A percentile compares a stretch with the other conserved stretches of the same genome.
Conservation (phyloP, 306 rosid species). For the Ormosia emarginata region DNA sequence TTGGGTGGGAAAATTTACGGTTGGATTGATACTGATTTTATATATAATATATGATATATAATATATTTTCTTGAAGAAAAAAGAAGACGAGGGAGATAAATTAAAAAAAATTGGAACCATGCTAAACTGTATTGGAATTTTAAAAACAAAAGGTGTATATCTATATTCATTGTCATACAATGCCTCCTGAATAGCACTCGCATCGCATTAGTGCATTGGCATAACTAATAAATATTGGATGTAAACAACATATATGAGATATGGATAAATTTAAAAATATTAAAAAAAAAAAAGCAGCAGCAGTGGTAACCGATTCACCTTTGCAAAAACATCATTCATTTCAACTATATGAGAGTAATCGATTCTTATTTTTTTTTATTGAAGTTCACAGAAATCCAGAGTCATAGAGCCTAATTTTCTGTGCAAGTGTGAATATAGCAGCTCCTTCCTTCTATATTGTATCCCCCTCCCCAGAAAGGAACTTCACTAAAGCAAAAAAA, state of each 20-base stretch:
- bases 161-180: too few species aligned
- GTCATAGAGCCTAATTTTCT: not conserved
- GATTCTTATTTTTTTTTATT: not conserved
- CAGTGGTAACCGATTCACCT: not conserved
- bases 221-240: not conserved
- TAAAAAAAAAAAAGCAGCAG: not conserved
- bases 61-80: too few species aligned
- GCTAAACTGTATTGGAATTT: too few species aligned
- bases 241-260: not conserved
- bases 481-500: conserved; percentile 3
- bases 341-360: not conserved
- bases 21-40: too few species aligned
- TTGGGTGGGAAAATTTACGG: too few species aligned
- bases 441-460: not conserved
- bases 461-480: not conserved
- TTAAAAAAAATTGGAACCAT: too few species aligned
- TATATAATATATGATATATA: too few species aligned
- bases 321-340: not conserved
- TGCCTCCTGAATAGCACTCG: not conserved
- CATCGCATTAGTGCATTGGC: not conserved
- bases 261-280: not conserved
- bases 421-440: not conserved
- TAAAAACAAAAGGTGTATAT: too few species aligned
- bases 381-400: conserved; percentile 6
- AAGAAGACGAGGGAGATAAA: too few species aligned